phyloP scores from a whole-genome alignment of 345 rosid genomes.

The Cardamine occulta region DNA sequence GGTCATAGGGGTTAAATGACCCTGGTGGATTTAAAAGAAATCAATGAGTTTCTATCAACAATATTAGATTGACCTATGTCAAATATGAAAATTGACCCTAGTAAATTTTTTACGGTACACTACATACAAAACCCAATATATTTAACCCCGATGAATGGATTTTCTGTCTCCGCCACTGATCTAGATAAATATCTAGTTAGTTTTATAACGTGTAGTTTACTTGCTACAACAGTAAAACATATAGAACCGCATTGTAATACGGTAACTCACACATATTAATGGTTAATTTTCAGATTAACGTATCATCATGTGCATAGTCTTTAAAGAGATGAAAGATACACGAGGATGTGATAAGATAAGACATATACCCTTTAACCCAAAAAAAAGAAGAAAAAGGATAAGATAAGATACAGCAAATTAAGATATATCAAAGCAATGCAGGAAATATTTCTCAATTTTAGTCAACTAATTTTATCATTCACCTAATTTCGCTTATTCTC shows the following conservation, averaged over 20 bases:
- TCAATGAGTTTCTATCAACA: too few relatives aligned
- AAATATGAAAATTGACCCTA: too few relatives aligned
- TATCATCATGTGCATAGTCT: not conserved
- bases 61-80: too few relatives aligned
- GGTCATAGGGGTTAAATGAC: too few relatives aligned
- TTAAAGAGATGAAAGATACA: too few relatives aligned
- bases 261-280: not conserved
- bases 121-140: too few relatives aligned
- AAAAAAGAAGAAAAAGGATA: too few relatives aligned
- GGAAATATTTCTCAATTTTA: not conserved
- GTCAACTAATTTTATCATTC: not conserved
- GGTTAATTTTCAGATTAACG: not conserved
- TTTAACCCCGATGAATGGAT: too few relatives aligned
- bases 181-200: not conserved
- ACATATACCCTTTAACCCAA: not conserved
- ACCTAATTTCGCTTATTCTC: constrained; percentile 6
- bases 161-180: too few relatives aligned
- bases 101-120: too few relatives aligned
- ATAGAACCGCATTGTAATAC: not conserved
- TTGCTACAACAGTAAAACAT: not conserved
- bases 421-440: not conserved
- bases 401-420: not conserved
- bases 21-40: too few relatives aligned
- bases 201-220: not conserved
- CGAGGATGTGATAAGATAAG: not conserved